Percentiles rank a stretch among this genome's conserved stretches.
Evolutionary conservation across 768 basidiomycete genomes (phyloP).

Genomic region (Leucosporidium scottii): DNA sequence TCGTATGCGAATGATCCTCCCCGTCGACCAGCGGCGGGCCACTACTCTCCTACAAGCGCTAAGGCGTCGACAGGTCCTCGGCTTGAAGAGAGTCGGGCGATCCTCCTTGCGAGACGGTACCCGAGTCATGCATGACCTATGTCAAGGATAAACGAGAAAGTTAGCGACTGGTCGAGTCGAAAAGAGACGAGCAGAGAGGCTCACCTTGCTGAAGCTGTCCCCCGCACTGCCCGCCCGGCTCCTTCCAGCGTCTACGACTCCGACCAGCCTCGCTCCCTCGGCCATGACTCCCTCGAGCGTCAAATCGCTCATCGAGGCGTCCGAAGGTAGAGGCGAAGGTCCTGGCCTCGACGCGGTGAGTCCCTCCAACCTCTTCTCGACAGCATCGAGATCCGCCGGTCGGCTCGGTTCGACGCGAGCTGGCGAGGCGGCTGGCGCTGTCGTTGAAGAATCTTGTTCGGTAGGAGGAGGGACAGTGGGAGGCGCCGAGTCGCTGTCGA

Average conservation of each 20-base stretch:
- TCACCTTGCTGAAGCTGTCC: constrained; percentile 20
- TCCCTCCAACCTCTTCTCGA: constrained; percentile 11
- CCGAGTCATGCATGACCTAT: not conserved
- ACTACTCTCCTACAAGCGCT: too few species aligned
- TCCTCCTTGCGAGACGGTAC: not conserved
- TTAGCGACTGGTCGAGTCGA: not conserved
- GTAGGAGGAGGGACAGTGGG: constrained; percentile 2
- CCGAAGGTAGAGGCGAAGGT: constrained; percentile 19
- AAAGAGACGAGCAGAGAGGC: not conserved
- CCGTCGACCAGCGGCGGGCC: too few species aligned
- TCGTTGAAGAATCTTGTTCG: not conserved
- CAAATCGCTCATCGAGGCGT: constrained; percentile 1
- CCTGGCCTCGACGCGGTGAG: constrained; percentile 12
- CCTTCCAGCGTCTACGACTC: not conserved
- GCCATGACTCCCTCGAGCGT: constrained; percentile 19
- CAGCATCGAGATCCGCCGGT: constrained; percentile 14
- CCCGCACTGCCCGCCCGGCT: not conserved
- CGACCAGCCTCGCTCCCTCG: constrained; percentile 15
- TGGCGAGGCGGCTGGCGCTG: not conserved
- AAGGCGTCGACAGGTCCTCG: too few species aligned
- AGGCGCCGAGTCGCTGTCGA: not conserved
- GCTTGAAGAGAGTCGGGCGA: too few species aligned
- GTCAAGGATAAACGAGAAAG: not conserved
- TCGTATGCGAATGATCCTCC: too few species aligned
- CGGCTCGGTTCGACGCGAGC: not conserved